These are phyloP conservation scores for Juglanconis juglandina DNA, from an alignment of 2,329 filamentous ascomycete species.

Conservation along the genomic window DNA sequence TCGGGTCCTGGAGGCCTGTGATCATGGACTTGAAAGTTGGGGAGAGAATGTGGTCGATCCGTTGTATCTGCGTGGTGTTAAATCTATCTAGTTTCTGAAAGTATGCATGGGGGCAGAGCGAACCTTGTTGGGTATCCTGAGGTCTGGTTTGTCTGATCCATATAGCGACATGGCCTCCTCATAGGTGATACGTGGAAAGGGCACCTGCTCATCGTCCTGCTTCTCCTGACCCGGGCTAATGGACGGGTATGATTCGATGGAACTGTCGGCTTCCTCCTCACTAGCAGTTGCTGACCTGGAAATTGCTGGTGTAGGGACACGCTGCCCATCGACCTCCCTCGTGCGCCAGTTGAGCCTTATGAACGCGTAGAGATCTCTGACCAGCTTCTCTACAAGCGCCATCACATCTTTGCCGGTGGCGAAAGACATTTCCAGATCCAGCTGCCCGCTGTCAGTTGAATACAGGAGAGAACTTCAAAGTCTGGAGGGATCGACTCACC, in stretches of 20 bases:
- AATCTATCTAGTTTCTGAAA: slow-evolving; percentile 11
- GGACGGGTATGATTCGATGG: slow-evolving; percentile 22
- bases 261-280: not conserved
- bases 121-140: slow-evolving; percentile 68
- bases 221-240: slow-evolving; percentile 11
- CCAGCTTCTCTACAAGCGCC: slow-evolving; percentile 46
- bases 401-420: slow-evolving; percentile 70
- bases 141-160: slow-evolving; percentile 89
- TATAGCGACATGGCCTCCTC: slow-evolving; percentile 73
- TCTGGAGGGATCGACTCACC: slow-evolving; percentile 36
- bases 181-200: slow-evolving; percentile 66
- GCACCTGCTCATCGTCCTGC: slow-evolving; percentile 7
- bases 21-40: slow-evolving; percentile 71
- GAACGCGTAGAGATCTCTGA: slow-evolving; percentile 52
- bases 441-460: slow-evolving; percentile 38
- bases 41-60: slow-evolving; percentile 61
- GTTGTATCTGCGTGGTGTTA: slow-evolving; percentile 51
- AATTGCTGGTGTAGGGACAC: slow-evolving; percentile 21
- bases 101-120: slow-evolving; percentile 17
- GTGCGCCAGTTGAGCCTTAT: slow-evolving; percentile 40
- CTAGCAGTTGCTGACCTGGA: not conserved
- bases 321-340: slow-evolving; percentile 27
- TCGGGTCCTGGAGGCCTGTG: slow-evolving; percentile 62
- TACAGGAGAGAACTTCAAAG: not conserved
- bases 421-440: slow-evolving; percentile 94